These are phyloP conservation scores for Didymella lethalis DNA, from an alignment of 2,329 filamentous ascomycete genomes.

Conservation along the genomic window DNA sequence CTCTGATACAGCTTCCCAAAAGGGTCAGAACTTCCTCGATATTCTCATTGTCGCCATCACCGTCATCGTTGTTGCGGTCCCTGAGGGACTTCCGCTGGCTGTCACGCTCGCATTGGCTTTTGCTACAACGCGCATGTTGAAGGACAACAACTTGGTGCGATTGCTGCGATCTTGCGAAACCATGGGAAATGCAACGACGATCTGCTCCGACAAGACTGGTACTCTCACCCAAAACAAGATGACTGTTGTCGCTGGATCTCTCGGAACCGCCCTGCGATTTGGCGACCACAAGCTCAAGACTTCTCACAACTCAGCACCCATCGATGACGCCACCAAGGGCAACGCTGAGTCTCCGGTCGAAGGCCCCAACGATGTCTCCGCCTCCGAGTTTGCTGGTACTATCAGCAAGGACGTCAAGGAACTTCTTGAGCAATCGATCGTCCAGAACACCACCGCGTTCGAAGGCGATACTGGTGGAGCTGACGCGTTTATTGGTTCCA, in stretches of 20 bases:
- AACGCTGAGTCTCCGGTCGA: slow-evolving; percentile 49
- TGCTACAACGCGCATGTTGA: slow-evolving; percentile 72
- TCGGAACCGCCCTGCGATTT: slow-evolving; percentile 68
- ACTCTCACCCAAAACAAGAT: slow-evolving; percentile 56
- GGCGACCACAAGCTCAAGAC: slow-evolving; percentile 53
- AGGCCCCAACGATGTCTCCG: slow-evolving; percentile 58
- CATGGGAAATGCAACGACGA: slow-evolving; percentile 75
- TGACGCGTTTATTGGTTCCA: slow-evolving; percentile 73
- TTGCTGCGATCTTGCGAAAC: slow-evolving; percentile 73
- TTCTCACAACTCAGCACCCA: slow-evolving; percentile 15
- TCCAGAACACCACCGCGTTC: slow-evolving; percentile 54
- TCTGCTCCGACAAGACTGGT: slow-evolving; percentile 71
- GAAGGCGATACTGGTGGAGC: slow-evolving; percentile 52
- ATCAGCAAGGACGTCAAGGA: slow-evolving; percentile 62
- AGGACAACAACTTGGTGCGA: slow-evolving; percentile 75
- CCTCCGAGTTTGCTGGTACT: slow-evolving; percentile 62
- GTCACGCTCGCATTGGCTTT: slow-evolving; percentile 74
- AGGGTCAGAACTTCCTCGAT: slow-evolving; percentile 74
- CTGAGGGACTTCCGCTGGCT: slow-evolving; percentile 71
- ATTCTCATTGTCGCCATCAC: slow-evolving; percentile 72
- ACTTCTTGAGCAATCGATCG: slow-evolving; percentile 65
- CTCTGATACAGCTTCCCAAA: slow-evolving; percentile 67
- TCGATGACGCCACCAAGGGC: slow-evolving; percentile 44
- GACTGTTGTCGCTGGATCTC: slow-evolving; percentile 74
- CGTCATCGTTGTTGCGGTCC: slow-evolving; percentile 73